Evolutionary conservation across 2,329 filamentous ascomycete genomes (phyloP).

Genomic region (Arthrinium phaeospermum): DNA sequence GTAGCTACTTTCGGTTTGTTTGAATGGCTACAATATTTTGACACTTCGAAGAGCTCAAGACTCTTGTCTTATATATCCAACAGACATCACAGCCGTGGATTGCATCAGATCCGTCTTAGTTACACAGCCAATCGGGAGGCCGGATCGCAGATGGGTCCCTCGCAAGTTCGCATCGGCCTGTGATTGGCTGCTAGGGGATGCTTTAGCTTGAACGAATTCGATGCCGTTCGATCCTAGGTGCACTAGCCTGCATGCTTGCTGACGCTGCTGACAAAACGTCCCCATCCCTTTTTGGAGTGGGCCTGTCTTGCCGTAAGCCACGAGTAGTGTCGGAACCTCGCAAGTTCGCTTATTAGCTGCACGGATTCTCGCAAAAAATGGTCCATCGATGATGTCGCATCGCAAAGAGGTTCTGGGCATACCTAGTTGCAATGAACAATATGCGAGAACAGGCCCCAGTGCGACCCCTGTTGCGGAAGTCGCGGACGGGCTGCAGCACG

Average conservation of each 20-base stretch:
- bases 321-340: neutral
- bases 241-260: neutral
- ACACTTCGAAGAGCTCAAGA: neutral
- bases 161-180: neutral
- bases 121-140: neutral
- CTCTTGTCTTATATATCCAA: neutral
- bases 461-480: slow-evolving; percentile 17
- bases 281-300: neutral
- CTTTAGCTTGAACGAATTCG: neutral
- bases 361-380: neutral
- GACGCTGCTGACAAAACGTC: slow-evolving; percentile 2
- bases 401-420: too few relatives aligned
- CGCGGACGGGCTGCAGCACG: slow-evolving; percentile 18
- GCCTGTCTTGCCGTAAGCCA: neutral
- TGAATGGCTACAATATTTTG: neutral
- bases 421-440: neutral
- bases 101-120: neutral
- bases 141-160: neutral
- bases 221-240: neutral
- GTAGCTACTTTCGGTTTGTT: neutral
- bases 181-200: neutral
- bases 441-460: neutral
- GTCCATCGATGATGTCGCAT: neutral
- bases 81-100: neutral
- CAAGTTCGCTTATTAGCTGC: neutral